Evolutionary conservation across 805 yeast species (phyloP), one percentile per base, ranked within the genome.

Genomic region (Lipomyces anomalus): DNA sequence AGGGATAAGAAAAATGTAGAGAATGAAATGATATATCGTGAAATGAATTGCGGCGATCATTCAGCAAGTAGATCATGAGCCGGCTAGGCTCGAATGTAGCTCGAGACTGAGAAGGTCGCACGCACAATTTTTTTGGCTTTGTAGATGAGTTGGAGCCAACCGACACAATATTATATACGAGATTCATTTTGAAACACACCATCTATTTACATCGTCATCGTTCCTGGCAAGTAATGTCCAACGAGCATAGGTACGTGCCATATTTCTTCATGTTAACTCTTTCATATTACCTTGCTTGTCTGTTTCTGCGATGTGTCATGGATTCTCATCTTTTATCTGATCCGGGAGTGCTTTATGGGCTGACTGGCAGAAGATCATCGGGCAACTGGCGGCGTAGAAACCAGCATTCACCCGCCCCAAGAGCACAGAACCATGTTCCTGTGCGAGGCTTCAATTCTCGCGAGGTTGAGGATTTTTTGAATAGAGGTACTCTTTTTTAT

Each of bases 381-480:
- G 13, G 13, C 22, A 44, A 40, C 30, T 50, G 55, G 55, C 52
- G 55, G 6, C 55, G 51, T 28, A 45, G 53, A 2, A 40, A 38
- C 17, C 11, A 28, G 7, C 44, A 38, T 5, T 30, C 45, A 26
- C 18, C 40, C 6, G n/a, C 41, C 35, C 13, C 40, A 35, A 17
- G 37, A 7, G 20, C 37, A 7, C 9, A 11, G 18, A 52, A 35
- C 39, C 45, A 40, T 21, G 28, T 36, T 7, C 46, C 53, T 13
- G 49, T 50, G 2, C 20, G 46, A 13, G 50, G 47, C 20, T 50
- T 50, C 42, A 50, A 50, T 34, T 40, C 43, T 18, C 41, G 43
- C 18, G 55, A 50, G 28, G 55, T 50, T n/a, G 55, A 50, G 33
- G 52, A 44, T 5, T 50, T 21, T 30, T 36, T 50, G 21, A 50